phyloP scores from a whole-genome alignment of 2,329 filamentous ascomycete species.

The Coniochaeta prunicola region DNA sequence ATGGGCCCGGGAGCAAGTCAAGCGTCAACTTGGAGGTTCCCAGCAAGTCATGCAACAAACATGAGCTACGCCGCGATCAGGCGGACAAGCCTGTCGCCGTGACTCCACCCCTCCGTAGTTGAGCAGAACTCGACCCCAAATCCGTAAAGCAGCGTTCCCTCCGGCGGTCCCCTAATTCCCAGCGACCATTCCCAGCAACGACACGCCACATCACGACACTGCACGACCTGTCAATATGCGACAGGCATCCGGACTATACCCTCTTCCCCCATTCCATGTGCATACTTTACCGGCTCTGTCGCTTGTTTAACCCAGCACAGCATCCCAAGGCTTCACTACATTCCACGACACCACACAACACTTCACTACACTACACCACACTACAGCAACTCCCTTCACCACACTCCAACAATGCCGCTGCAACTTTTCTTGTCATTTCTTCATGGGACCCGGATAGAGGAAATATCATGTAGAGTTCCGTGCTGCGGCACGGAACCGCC shows the following conservation, averaged over 20 bases:
- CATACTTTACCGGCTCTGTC: neutral
- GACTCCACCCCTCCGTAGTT: neutral
- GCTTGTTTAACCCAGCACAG: conserved; percentile 3
- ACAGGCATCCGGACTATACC: neutral
- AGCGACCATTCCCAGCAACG: neutral
- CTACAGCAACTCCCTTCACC: conserved; percentile 8
- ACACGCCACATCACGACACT: conserved; percentile 5
- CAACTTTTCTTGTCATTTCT: conserved; percentile 11
- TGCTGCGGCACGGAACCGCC: conserved; percentile 4
- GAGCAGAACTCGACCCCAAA: neutral
- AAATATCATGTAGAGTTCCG: neutral
- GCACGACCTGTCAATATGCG: neutral
- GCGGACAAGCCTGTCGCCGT: neutral
- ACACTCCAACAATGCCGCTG: conserved; percentile 9
- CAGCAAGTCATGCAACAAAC: conserved; percentile 44
- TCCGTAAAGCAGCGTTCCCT: conserved; percentile 1
- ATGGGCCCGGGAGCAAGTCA: conserved; percentile 96
- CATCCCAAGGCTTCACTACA: conserved; percentile 11
- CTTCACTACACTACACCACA: no score
- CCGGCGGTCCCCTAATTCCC: neutral
- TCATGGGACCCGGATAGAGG: conserved; percentile 8
- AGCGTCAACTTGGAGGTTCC: conserved; percentile 66
- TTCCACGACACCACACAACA: conserved; percentile 13
- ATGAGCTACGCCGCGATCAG: conserved; percentile 21
- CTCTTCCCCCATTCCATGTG: neutral